phyloP scores from a whole-genome alignment of 192 early-diverging fungal genomes.

The Neocallimastix lanati region DNA sequence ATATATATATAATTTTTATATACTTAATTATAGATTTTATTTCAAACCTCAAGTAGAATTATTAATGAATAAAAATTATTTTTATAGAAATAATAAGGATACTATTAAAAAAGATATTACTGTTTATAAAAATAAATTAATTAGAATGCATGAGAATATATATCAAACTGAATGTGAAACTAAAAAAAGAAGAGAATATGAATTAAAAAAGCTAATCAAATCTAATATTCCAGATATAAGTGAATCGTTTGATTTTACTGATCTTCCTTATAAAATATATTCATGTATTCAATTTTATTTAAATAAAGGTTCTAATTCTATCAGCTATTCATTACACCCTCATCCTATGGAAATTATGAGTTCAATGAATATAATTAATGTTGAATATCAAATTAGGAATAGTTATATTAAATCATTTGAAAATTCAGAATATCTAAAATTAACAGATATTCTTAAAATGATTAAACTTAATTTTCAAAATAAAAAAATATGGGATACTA shows the following conservation, averaged over 20 bases:
- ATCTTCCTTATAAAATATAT: background rate
- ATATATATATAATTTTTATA: too few species aligned
- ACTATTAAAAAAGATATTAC: too few species aligned
- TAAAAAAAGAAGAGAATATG: background rate
- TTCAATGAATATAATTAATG: background rate
- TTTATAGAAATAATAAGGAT: background rate
- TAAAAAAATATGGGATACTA: background rate
- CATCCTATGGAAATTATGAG: background rate
- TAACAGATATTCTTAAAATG: background rate
- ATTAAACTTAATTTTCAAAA: background rate
- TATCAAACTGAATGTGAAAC: background rate
- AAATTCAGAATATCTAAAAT: background rate
- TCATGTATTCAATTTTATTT: background rate
- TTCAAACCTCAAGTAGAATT: background rate
- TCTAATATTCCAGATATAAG: background rate
- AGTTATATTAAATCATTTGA: background rate
- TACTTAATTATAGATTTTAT: background rate
- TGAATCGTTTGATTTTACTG: background rate
- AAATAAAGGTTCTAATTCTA: background rate
- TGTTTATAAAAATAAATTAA: background rate
- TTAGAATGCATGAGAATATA: background rate
- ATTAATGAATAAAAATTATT: background rate
- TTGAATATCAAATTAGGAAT: background rate
- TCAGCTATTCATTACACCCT: background rate
- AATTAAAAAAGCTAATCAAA: background rate